Conservation (phyloP, 169 alveolate species). For the Plasmodium reichenowi region DNA sequence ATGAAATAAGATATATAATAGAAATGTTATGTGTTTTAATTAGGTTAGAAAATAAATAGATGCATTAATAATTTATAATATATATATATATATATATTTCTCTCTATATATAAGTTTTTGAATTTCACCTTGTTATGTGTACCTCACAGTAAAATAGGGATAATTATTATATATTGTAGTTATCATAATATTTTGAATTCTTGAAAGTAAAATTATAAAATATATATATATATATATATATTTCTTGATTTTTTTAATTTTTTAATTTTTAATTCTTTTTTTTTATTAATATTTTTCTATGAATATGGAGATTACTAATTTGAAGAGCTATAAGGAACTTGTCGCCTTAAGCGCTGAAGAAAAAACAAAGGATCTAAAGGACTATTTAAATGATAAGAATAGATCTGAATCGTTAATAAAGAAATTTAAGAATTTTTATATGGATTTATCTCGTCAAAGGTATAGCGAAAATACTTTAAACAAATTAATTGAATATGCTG, state of each 20-base stretch:
- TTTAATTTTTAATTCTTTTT: not conserved
- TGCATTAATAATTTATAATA: too few relatives aligned
- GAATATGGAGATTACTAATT: slow-evolving; percentile 47
- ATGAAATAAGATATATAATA: too few relatives aligned
- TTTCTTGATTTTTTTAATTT: not conserved
- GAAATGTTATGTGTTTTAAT: too few relatives aligned
- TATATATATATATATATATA: not conserved
- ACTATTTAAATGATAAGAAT: slow-evolving; percentile 57
- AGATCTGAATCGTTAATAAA: slow-evolving; percentile 50
- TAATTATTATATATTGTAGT: too few relatives aligned
- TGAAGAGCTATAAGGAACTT: slow-evolving; percentile 67
- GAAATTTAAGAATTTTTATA: slow-evolving; percentile 48
- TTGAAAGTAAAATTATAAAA: not conserved
- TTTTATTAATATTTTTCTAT: not conserved
- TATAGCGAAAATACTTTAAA: slow-evolving; percentile 35
- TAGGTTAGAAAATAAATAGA: too few relatives aligned
- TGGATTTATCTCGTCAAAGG: slow-evolving; percentile 72
- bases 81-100: too few relatives aligned
- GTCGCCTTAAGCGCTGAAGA: slow-evolving; percentile 35
- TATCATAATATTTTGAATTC: too few relatives aligned
- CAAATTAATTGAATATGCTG: slow-evolving; percentile 66
- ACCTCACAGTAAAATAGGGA: too few relatives aligned
- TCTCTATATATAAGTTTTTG: too few relatives aligned
- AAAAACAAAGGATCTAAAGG: slow-evolving; percentile 50
- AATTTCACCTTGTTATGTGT: too few relatives aligned